A percentile compares a stretch with the other conserved stretches of the same genome.
Evolutionary conservation across 352 stramenopile genomes (phyloP).

Genomic region (Globisporangium splendens): DNA sequence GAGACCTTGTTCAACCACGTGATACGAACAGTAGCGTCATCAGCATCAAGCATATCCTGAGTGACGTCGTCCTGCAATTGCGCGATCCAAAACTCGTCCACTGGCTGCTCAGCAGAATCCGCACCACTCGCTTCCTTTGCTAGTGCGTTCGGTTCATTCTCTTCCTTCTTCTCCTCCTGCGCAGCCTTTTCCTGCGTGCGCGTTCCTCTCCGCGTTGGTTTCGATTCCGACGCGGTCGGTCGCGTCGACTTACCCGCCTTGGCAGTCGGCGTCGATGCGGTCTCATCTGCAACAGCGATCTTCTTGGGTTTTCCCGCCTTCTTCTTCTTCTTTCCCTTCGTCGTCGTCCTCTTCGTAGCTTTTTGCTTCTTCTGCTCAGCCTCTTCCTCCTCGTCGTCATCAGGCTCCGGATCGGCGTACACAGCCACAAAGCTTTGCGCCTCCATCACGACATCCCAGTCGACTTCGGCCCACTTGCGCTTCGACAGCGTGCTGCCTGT

Average conservation of each 20-base stretch:
- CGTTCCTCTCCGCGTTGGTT: not conserved
- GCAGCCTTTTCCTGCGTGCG: conserved; percentile 8
- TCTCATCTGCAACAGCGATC: too few relatives aligned
- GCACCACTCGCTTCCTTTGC: not conserved
- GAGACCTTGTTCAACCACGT: conserved; percentile 56
- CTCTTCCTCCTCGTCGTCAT: conserved; percentile 4
- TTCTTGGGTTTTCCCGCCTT: not conserved
- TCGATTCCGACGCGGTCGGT: conserved; percentile 1
- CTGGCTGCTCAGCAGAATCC: not conserved
- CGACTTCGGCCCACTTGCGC: conserved; percentile 64
- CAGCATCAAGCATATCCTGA: conserved; percentile 57
- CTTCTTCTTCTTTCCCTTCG: conserved; percentile 3
- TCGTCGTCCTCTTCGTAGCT: not conserved
- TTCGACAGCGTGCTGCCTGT: conserved; percentile 17
- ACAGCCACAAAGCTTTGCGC: conserved; percentile 68
- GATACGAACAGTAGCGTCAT: conserved; percentile 42
- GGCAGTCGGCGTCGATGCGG: too few relatives aligned
- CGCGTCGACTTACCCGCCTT: conserved; percentile 2
- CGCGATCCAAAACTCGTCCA: conserved; percentile 62
- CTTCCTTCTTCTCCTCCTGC: not conserved
- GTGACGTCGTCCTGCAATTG: conserved; percentile 76
- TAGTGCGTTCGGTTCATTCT: too few relatives aligned
- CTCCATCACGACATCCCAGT: conserved; percentile 67
- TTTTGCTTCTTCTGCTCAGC: conserved; percentile 8
- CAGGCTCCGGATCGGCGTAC: conserved; percentile 23